Evolutionary conservation across 176 grass and related monocot species (phyloP), one percentile per base, ranked within the genome.

Genomic region (Raddia guianensis): DNA sequence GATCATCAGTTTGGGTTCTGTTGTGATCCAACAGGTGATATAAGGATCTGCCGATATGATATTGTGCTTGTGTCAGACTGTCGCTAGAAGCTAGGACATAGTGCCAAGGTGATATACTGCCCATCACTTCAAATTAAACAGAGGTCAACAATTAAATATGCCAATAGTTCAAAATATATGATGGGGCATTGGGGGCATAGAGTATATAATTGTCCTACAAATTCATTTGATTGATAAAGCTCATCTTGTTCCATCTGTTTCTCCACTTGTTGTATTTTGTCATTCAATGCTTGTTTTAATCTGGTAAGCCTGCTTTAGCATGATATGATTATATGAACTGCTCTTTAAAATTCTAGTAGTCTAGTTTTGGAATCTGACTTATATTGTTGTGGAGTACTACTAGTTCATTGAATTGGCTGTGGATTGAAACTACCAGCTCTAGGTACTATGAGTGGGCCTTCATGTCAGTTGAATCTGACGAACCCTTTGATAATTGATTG

Each of bases 91-190:
- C 70, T 52, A 69, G 43, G 7, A 63, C 11, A 63, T 55, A 4
- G 9, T 71, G 33, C 51, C 35, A 72, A 20, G 19, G 14, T 69
- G 34, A 14, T 62, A 33, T 75, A 52, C 32, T 34, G 21, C 2
- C 6, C 12, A 8, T 64, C 20, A 10, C 20, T 37, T 44, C 11
- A 69, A 71, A 71, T 42, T 51, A 70, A 0, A 71, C 43, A 58
- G 4, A 53, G 8, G 12, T 40, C 33, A 53, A 61, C 20, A 61
- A 12, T 61, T 61, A 20, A 33, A 56, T 27, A 56, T 74, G 69
- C 16, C 4, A 46, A 57, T 74, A 14, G 15, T 74, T 80, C 54
- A 84, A 11, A 83, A 79, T 13, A 35, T 83, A 19, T 5, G 69
- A 66, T 19, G 69, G 5, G 27, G 27, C 27, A 27, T 27, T 27